Conservation (phyloP, 768 basidiomycete genomes). For the Boletus huronensis region DNA sequence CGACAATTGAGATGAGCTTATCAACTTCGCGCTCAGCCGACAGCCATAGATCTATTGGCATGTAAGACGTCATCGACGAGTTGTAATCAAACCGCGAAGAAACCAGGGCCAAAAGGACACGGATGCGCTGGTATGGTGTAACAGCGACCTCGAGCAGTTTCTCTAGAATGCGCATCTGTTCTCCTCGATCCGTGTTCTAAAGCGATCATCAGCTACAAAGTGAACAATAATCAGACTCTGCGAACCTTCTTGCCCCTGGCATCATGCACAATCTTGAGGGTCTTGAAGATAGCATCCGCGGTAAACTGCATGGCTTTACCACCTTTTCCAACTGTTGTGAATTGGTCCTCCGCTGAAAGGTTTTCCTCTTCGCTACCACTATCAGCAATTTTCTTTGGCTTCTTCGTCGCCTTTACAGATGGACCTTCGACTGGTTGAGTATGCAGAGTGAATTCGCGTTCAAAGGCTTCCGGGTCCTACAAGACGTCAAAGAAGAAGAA, state of each 20-base stretch:
- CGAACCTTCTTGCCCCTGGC: slow-evolving; percentile 93
- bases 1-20: slow-evolving; percentile 76
- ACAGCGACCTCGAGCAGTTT: slow-evolving; percentile 80
- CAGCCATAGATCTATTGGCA: slow-evolving; percentile 91
- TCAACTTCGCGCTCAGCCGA: slow-evolving; percentile 86
- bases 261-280: slow-evolving; percentile 85
- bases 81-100: slow-evolving; percentile 98
- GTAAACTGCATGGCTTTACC: slow-evolving; percentile 82
- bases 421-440: slow-evolving; percentile 45
- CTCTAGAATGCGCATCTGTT: slow-evolving; percentile 90
- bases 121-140: slow-evolving; percentile 89
- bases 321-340: slow-evolving; percentile 88
- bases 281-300: slow-evolving; percentile 86
- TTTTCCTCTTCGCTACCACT: slow-evolving; percentile 44
- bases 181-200: slow-evolving; percentile 93
- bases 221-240: not conserved
- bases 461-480: slow-evolving; percentile 88
- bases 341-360: slow-evolving; percentile 53
- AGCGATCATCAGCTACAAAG: slow-evolving; percentile 12
- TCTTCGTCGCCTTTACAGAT: slow-evolving; percentile 35
- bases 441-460: slow-evolving; percentile 63
- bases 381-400: slow-evolving; percentile 33
- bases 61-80: slow-evolving; percentile 76
- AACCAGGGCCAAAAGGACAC: slow-evolving; percentile 89
- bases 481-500: slow-evolving; percentile 1